Evolutionary conservation across 768 basidiomycete genomes (phyloP).

Genomic region (Daedalea quercina): DNA sequence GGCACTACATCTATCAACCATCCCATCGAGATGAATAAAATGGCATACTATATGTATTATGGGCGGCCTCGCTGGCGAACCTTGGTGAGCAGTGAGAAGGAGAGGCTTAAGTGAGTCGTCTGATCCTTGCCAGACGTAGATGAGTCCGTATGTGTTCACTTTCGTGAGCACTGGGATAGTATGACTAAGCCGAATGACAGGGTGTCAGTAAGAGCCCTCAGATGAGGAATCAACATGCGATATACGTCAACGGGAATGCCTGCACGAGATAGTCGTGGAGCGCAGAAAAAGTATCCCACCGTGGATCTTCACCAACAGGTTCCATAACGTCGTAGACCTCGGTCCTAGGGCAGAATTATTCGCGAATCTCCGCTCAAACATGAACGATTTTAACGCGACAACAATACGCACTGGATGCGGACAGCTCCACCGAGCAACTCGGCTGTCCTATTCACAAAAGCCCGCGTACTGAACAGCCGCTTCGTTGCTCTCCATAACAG

Average conservation of each 20-base stretch:
- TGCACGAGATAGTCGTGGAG: slow-evolving; percentile 30
- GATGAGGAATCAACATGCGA: not conserved
- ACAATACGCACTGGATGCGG: slow-evolving; percentile 11
- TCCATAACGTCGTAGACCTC: slow-evolving; percentile 23
- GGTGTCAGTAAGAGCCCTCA: not conserved
- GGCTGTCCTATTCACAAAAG: slow-evolving; percentile 11
- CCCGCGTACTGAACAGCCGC: not conserved
- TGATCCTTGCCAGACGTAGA: slow-evolving; percentile 67
- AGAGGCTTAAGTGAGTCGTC: slow-evolving; percentile 60
- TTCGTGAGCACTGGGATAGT: slow-evolving; percentile 51
- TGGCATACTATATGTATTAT: too few species aligned
- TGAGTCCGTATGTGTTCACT: slow-evolving; percentile 72
- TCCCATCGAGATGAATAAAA: not conserved
- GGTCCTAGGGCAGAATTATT: slow-evolving; percentile 13
- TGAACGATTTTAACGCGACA: too few species aligned
- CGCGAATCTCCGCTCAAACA: not conserved
- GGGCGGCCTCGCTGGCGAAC: too few species aligned
- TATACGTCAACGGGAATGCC: slow-evolving; percentile 33
- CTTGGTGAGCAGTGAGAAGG: slow-evolving; percentile 64
- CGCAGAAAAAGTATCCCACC: slow-evolving; percentile 28
- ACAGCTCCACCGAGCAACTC: slow-evolving; percentile 12
- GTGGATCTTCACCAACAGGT: slow-evolving; percentile 21
- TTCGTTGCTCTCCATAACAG: not conserved
- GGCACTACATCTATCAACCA: slow-evolving; percentile 49
- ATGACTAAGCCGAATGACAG: slow-evolving; percentile 36